Evolutionary conservation across 2,329 filamentous ascomycete species (phyloP), one percentile per base, ranked within the genome.

Genomic region (Phaeoacremonium minimum): DNA sequence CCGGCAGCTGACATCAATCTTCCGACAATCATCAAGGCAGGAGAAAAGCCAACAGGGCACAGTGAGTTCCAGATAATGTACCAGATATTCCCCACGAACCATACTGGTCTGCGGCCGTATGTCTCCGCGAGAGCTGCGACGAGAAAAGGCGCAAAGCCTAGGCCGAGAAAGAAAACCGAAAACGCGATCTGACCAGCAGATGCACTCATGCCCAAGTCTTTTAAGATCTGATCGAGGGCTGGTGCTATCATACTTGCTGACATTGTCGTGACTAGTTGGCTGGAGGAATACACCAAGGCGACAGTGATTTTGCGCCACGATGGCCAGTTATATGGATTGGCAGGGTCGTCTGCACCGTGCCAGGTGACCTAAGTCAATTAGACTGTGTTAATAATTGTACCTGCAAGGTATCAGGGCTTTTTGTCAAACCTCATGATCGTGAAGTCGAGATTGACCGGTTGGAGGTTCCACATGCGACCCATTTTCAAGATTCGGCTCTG

Each of bases 41-140:
- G 18, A 73, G 56, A 30, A 76, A 70, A 7, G 48, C 60, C 15
- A 61, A 46, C n/a, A 57, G 28, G 55, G 15, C 53, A 56, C 6
- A 61, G 43, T 4, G 56, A 40, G 40, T 63, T 63, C 60, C 59
- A 63, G 4, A 61, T 15, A 16, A 63, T 51, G 38, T 56, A 63
- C 48, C 49, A 62, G 2, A 46, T 15, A 22, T 58, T 61, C 4
- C 51, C 45, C 2, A 39, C 35, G 3, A 63, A 28, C 58, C 58
- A 64, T 2, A 62, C 49, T 2, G 51, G 48, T 30, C 53, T 53
- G 13, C 59, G 51, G 2, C 60, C 58, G 32, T 54, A 54, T 37
- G 57, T 55, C 44, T 63, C 58, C 5, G 57, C 46, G 5, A 60
- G 38, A 0, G 57, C 49, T 1, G 58, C 60, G 6, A 61, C 41